Evolutionary conservation across 768 basidiomycete species (phyloP), one percentile per base, ranked within the genome.

Genomic region (Neoboletus magnificus): DNA sequence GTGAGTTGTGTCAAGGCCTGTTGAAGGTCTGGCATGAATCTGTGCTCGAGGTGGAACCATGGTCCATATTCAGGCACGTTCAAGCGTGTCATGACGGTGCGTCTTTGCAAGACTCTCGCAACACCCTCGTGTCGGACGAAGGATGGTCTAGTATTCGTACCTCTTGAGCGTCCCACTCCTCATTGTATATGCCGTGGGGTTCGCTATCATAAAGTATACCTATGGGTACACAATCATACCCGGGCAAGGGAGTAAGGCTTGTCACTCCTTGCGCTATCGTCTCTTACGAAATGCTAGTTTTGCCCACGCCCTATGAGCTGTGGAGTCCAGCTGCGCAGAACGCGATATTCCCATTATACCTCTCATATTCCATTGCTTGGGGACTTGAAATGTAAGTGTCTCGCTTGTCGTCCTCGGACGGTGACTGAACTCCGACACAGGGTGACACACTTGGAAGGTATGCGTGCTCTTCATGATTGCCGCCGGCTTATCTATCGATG

Each of bases 41-140:
- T 10, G 11, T 10, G 33, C 25, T 36, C 55, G 16, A 89, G 88
- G 66, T 90, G 87, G 87, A 82, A 85, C 62, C 80, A 79, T 29
- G 86, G 84, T 1, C 78, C 80, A 3, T 70, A 82, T 55, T 79
- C 84, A 16, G 88, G 87, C n/a, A 80, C 86, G 4, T 92, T 92
- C 74, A 92, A 90, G 70, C 82, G 91, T 27, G 65, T 92, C 66
- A 92, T 93, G 91, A 92, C 88, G 36, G 89, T 91, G 56, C 52
- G 82, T 68, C n/a, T 15, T 22, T 13, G 13, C 39, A 23, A 29
- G 18, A 6, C 29, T 40, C 16, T 36, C 20, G 13, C 23, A 5
- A 27, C 6, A 7, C 40, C 27, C 9, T 13, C 25, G 5, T 20
- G 16, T 29, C 8, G 12, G 36, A 48, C 53, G 53, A 27, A 5